Evolutionary conservation across 176 grass and related monocot species (phyloP), one percentile per base, ranked within the genome.

Genomic region (Lolium rigidum): DNA sequence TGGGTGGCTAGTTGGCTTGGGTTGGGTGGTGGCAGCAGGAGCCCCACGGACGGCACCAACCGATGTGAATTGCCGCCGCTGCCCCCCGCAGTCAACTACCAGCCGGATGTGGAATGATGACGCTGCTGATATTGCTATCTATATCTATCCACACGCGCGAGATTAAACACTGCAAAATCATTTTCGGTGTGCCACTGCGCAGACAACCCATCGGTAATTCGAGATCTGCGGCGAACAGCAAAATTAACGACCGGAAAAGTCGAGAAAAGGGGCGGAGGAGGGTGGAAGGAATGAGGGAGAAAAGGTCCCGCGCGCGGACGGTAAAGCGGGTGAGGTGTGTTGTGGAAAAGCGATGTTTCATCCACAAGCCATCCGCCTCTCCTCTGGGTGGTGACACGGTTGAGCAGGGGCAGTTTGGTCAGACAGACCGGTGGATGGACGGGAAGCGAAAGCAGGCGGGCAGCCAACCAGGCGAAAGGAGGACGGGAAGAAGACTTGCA

Each of bases 321-420:
- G 26, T n/a, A 28, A 87, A 87, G 84, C 80, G 47, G 28, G 72
- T 3, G 41, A 7, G 55, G 15, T n/a, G 75, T 5, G 21, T 2
- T 2, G 75, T 5, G 22, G 35, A 79, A 90, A 90, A 87, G 81
- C 76, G 81, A 87, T 44, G 89, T 83, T 72, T 84, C 80, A 84
- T 84, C 81, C 35, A 49, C 25, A 87, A 81, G 89, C 76, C 80
- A 61, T 84, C 80, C 80, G 26, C n/a, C n/a, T n/a, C n/a, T n/a
- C n/a, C n/a, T n/a, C n/a, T n/a, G n/a, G n/a, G n/a, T n/a, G n/a
- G n/a, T n/a, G n/a, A n/a, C n/a, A n/a, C n/a, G n/a, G n/a, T n/a
- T n/a, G n/a, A n/a, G n/a, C n/a, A n/a, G n/a, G n/a, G n/a, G n/a
- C n/a, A n/a, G n/a, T n/a, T n/a, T n/a, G n/a, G n/a, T n/a, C n/a